phyloP scores from a whole-genome alignment of 495 filamentous ascomycete genomes.

The Aspergillus coremiiformis region DNA sequence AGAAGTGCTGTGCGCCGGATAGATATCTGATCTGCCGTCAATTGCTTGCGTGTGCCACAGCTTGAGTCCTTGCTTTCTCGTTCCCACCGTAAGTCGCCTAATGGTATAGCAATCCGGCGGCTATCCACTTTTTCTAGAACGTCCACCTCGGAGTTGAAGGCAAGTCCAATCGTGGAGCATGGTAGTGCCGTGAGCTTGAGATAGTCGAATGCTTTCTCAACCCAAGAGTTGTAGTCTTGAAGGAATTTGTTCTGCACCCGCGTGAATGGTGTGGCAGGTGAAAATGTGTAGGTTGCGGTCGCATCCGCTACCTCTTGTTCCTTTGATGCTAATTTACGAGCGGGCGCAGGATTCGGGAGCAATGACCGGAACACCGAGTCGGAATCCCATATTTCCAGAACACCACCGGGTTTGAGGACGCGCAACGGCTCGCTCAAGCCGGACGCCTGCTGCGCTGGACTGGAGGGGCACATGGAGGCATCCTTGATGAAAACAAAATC shows the following conservation, averaged over 20 bases:
- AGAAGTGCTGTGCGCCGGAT: constrained; percentile 71
- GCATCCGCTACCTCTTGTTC: constrained; percentile 55
- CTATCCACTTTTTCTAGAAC: constrained; percentile 60
- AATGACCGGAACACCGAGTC: constrained; percentile 72
- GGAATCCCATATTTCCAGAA: constrained; percentile 80
- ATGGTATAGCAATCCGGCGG: constrained; percentile 73
- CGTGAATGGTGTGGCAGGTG: constrained; percentile 72
- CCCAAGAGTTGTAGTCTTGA: constrained; percentile 78
- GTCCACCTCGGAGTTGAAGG: constrained; percentile 74
- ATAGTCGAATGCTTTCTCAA: constrained; percentile 65
- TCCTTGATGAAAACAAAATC: constrained; percentile 90
- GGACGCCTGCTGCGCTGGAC: constrained; percentile 51
- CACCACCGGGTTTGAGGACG: constrained; percentile 69
- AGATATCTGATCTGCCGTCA: constrained; percentile 67
- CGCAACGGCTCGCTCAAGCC: constrained; percentile 72
- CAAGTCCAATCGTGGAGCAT: constrained; percentile 69
- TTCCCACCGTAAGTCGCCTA: constrained; percentile 87
- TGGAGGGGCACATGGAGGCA: constrained; percentile 58
- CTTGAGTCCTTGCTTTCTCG: constrained; percentile 46
- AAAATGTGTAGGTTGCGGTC: constrained; percentile 74
- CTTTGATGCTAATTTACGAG: constrained; percentile 43
- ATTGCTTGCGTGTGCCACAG: constrained; percentile 33
- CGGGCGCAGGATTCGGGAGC: constrained; percentile 62
- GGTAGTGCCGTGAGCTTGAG: constrained; percentile 66
- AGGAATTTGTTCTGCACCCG: constrained; percentile 72